Percentiles rank a stretch among this genome's conserved stretches.
Conservation (phyloP, 129 eudicot genomes). For the Arctium minus region DNA sequence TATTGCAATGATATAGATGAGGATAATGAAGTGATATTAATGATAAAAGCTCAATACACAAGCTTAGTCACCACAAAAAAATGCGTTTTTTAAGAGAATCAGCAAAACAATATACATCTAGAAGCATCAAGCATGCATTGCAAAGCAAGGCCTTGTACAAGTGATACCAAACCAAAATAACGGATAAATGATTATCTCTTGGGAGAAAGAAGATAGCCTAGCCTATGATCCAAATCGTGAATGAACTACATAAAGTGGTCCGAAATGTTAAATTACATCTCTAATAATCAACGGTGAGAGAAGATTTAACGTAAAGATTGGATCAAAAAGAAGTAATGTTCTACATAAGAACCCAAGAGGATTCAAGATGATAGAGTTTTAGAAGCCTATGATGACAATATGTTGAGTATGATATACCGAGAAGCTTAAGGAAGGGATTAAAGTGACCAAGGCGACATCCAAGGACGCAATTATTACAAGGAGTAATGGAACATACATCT, state of each 20-base stretch:
- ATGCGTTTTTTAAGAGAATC: neutral
- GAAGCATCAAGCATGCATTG: neutral
- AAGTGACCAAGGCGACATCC: neutral
- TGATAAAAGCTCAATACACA: neutral
- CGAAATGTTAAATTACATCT: neutral
- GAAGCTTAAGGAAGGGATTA: neutral
- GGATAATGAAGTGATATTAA: neutral
- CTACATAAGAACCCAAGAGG: neutral
- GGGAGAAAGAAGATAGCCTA: neutral
- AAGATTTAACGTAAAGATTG: neutral
- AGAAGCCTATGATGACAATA: neutral
- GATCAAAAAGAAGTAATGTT: neutral
- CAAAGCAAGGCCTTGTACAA: neutral
- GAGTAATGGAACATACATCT: neutral
- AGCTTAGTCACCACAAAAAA: neutral
- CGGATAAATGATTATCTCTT: neutral
- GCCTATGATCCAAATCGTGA: neutral
- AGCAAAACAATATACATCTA: neutral
- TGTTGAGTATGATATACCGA: neutral
- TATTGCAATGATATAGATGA: neutral
- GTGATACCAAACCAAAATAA: neutral
- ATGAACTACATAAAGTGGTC: neutral
- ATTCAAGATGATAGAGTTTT: neutral
- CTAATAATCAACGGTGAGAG: neutral
- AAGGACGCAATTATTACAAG: neutral